These are phyloP conservation scores for Rhinocladiella similis DNA, from an alignment of 2,329 filamentous ascomycete species.

Conservation along the genomic window DNA sequence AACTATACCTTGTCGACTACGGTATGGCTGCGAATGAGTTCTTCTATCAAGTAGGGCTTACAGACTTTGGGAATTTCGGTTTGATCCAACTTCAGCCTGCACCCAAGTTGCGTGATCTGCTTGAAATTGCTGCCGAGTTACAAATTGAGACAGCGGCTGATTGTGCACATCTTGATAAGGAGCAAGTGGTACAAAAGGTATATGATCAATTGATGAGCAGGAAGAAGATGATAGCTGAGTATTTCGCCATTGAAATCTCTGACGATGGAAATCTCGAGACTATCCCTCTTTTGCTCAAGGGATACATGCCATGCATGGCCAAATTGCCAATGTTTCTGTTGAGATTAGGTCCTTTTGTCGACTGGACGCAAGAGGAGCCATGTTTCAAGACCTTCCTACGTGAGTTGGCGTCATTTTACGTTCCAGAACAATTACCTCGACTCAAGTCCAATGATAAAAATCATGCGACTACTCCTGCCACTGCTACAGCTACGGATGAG, in stretches of 20 bases:
- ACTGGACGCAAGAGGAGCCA: slow-evolving; percentile 79
- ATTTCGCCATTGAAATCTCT: slow-evolving; percentile 84
- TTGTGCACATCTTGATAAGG: slow-evolving; percentile 40
- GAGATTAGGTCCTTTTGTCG: slow-evolving; percentile 79
- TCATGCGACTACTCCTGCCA: slow-evolving; percentile 18
- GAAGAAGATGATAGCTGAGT: slow-evolving; percentile 85
- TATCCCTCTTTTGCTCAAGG: slow-evolving; percentile 83
- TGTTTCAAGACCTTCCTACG: slow-evolving; percentile 85
- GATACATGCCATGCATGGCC: slow-evolving; percentile 79
- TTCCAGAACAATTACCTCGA: slow-evolving; percentile 77
- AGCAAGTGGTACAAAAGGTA: slow-evolving; percentile 67
- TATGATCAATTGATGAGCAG: slow-evolving; percentile 69
- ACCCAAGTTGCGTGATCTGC: slow-evolving; percentile 67
- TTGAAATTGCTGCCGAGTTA: slow-evolving; percentile 70
- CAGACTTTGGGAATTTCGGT: slow-evolving; percentile 95
- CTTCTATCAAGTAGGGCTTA: slow-evolving; percentile 92
- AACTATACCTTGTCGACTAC: slow-evolving; percentile 90
- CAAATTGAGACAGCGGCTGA: slow-evolving; percentile 56
- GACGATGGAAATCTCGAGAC: slow-evolving; percentile 72
- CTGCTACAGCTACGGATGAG: not conserved
- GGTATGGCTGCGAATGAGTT: slow-evolving; percentile 83
- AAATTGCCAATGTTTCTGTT: slow-evolving; percentile 90
- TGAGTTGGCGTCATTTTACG: slow-evolving; percentile 87
- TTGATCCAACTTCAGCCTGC: slow-evolving; percentile 76
- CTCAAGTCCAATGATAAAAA: slow-evolving; percentile 33